Evolutionary conservation across 495 filamentous ascomycete genomes (phyloP).

Genomic region (Neurospora sp.): DNA sequence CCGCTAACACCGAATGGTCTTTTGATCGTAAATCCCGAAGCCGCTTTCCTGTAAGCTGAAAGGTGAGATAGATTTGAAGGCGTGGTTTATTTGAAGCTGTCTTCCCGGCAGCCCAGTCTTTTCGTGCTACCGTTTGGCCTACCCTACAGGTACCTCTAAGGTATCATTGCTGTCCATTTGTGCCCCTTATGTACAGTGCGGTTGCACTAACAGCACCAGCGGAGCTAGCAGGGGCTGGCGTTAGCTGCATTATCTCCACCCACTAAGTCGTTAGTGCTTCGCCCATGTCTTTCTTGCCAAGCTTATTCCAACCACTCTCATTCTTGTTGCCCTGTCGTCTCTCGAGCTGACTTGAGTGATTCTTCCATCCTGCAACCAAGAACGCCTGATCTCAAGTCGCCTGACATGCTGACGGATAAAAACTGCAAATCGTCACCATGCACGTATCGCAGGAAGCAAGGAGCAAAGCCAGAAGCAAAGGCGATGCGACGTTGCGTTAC

Average conservation of each 20-base stretch:
- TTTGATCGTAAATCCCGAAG: not conserved
- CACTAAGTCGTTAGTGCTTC: not conserved
- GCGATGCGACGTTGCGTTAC: not conserved
- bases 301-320: not conserved
- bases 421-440: not conserved
- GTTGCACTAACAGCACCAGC: not conserved
- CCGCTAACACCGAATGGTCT: not conserved
- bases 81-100: not conserved
- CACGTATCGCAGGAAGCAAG: not conserved
- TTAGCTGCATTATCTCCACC: not conserved
- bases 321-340: not conserved
- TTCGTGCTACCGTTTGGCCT: no score
- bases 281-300: not conserved
- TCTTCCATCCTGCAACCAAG: not conserved
- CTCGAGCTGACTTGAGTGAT: not conserved
- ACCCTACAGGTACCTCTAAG: no score
- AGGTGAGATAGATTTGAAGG: not conserved
- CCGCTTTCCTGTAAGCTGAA: not conserved
- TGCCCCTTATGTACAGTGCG: not conserved
- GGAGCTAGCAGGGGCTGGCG: not conserved
- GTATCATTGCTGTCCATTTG: not conserved
- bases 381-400: not conserved
- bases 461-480: not conserved
- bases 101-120: not conserved
- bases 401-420: not conserved